phyloP scores from a whole-genome alignment of 352 stramenopile genomes.

The Blastocystis sp. region DNA sequence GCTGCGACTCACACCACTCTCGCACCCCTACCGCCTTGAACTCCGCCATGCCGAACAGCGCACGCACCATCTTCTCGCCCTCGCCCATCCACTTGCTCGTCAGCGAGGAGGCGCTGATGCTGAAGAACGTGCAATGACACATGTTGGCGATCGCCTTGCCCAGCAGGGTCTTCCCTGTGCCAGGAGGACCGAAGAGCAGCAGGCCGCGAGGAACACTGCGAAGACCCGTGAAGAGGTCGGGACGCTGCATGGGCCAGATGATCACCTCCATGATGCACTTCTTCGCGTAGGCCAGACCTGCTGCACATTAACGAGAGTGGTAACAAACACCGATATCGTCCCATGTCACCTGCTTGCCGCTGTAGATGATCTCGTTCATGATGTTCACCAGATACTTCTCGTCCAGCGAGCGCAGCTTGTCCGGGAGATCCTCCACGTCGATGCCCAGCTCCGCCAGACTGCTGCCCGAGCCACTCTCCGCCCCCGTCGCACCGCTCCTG shows the following conservation, averaged over 20 bases:
- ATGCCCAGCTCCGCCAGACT: constrained; percentile 37
- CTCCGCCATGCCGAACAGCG: constrained; percentile 88
- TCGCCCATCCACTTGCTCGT: constrained; percentile 99
- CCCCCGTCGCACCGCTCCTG: not conserved
- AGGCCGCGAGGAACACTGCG: constrained; percentile 78
- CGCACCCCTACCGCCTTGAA: constrained; percentile 63
- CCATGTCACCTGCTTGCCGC: constrained; percentile 84
- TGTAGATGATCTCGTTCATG: constrained; percentile 89
- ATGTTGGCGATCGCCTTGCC: constrained; percentile 97
- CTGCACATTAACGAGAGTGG: constrained; percentile 58
- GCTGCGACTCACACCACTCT: constrained; percentile 71
- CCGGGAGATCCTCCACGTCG: constrained; percentile 8
- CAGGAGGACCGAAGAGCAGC: constrained; percentile 87
- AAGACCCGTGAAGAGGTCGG: constrained; percentile 92
- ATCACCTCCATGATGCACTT: constrained; percentile 94
- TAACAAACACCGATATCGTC: constrained; percentile 83
- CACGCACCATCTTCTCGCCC: constrained; percentile 92
- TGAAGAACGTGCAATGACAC: constrained; percentile 96
- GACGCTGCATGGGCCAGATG: constrained; percentile 92
- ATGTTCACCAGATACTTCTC: constrained; percentile 31
- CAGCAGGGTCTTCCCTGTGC: constrained; percentile 94
- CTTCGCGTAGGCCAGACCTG: constrained; percentile 91
- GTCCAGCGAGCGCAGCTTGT: constrained; percentile 20
- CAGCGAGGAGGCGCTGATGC: constrained; percentile 92
- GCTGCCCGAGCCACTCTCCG: not conserved